These are phyloP conservation scores for Blastocrithidia nonstop DNA, from an alignment of 208 protist species.

Conservation along the genomic window DNA sequence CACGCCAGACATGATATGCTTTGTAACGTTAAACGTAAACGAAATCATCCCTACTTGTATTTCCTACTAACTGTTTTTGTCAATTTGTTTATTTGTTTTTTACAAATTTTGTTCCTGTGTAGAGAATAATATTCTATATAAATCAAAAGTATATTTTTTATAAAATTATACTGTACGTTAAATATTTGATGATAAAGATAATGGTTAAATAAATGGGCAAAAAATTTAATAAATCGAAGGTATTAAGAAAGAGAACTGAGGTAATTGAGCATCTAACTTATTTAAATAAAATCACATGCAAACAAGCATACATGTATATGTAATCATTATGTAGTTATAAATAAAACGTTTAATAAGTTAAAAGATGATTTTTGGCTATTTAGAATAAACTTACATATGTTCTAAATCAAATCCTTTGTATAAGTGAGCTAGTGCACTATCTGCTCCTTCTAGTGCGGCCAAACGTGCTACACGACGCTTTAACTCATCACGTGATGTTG, in stretches of 20 bases:
- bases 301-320: not conserved
- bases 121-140: too few species aligned
- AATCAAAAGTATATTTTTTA: too few species aligned
- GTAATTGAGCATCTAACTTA: not conserved
- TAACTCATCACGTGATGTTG: conserved; percentile 33
- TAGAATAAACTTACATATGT: conserved; percentile 3
- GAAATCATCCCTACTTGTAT: too few species aligned
- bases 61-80: not conserved
- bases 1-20: conserved; percentile 16
- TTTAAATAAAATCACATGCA: not conserved
- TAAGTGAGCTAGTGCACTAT: conserved; percentile 42
- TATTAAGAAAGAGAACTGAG: not conserved
- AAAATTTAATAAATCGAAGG: too few species aligned
- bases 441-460: conserved; percentile 60
- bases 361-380: not conserved
- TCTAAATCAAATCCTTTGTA: conserved; percentile 66
- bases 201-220: not conserved
- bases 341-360: conserved; percentile 1
- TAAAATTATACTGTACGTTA: too few species aligned
- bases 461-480: conserved; percentile 66
- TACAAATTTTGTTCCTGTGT: not conserved
- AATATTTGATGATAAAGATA: too few species aligned
- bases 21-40: conserved; percentile 20
- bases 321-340: not conserved
- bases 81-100: not conserved